Evolutionary conservation across 1,284 basidiomycete genomes (phyloP).

Genomic region (Fomitopsis betulina): DNA sequence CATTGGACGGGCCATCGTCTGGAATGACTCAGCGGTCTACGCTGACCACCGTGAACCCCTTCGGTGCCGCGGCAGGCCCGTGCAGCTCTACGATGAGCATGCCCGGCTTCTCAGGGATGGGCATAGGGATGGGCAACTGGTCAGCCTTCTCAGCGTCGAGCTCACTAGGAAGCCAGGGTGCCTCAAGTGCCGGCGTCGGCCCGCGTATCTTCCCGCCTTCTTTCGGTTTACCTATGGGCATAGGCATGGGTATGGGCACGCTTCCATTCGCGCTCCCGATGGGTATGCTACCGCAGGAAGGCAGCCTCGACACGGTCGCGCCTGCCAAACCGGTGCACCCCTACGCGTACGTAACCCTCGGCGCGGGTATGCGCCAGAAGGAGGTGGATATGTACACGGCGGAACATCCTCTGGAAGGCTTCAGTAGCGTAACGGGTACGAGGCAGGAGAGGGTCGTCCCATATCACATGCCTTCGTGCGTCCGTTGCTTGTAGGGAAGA

Average conservation of each 20-base stretch:
- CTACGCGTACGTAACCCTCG: constrained; percentile 77
- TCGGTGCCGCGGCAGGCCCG: background rate
- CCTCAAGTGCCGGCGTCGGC: constrained; percentile 1
- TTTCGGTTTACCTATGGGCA: background rate
- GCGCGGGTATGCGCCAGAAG: constrained; percentile 78
- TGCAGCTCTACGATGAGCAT: background rate
- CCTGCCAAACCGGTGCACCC: constrained; percentile 51
- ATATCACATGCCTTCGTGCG: constrained; percentile 81
- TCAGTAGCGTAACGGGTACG: constrained; percentile 34
- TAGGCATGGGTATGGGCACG: constrained; percentile 2
- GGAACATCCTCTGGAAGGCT: constrained; percentile 57
- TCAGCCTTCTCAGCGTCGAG: background rate
- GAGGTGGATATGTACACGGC: constrained; percentile 77
- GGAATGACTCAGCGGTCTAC: constrained; percentile 1
- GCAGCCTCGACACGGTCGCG: constrained; percentile 6
- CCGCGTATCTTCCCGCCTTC: background rate
- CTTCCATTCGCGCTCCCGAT: constrained; percentile 2
- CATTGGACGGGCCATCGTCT: constrained; percentile 1
- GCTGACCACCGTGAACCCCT: constrained; percentile 4
- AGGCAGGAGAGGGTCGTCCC: constrained; percentile 57
- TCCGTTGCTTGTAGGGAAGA: constrained; percentile 8
- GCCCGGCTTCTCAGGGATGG: background rate
- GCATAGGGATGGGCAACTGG: constrained; percentile 4
- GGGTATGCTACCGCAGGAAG: background rate
- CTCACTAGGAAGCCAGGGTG: constrained; percentile 2